Base-by-base conservation (phyloP, 345 rosid species). In the Cardiospermum halicacabum region DNA sequence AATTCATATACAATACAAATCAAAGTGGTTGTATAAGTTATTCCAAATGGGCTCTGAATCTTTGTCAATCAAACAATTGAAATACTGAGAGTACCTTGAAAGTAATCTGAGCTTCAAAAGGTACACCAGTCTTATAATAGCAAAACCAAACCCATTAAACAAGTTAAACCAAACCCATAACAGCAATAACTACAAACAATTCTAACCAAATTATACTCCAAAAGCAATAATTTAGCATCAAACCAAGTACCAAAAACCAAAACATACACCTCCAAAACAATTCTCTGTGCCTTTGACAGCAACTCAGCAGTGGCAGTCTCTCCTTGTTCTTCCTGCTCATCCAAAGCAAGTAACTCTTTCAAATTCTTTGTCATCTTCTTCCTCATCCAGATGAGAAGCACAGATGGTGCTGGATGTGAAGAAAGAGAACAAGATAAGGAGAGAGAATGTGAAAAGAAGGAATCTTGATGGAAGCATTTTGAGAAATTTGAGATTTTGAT, bases 231-330 rank as follows among this genome's bases (percentile, higher is more conserved):
- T 25, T 3, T 3, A 49, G 36, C 56, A 28, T 16, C 4, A 3
- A 21, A 60, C 21, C 57, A 49, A 1, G 39, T 34, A 5, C 43
- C 12, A 39, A 39, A 32, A 53, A 34, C 39, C 27, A 24, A 18
- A n/a, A 62, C 72, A 66, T 79, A 77, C 58, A 92, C 80, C 77
- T 92, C 96, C 27, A 87, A 53, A 5, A 89, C 90, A 61, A 89
- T 87, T 67, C 89, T 81, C 63, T 92, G 96, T 3, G 96, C 96
- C 72, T 73, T 87, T 43, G 88, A 78, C 39, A 92, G 65, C 57
- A 90, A 84, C 66, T 84, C 81, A 4, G 96, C 98, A n/a, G n/a
- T n/a, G n/a, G n/a, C 31, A 19, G 61, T 66, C 56, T 49, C 75
- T 6, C 51, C 70, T 2, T 56, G 69, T 39, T 64, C 63, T 32